Percentiles rank a stretch among this genome's conserved stretches.
phyloP scores from a whole-genome alignment of 169 alveolate genomes.

The Theileria orientalis region DNA sequence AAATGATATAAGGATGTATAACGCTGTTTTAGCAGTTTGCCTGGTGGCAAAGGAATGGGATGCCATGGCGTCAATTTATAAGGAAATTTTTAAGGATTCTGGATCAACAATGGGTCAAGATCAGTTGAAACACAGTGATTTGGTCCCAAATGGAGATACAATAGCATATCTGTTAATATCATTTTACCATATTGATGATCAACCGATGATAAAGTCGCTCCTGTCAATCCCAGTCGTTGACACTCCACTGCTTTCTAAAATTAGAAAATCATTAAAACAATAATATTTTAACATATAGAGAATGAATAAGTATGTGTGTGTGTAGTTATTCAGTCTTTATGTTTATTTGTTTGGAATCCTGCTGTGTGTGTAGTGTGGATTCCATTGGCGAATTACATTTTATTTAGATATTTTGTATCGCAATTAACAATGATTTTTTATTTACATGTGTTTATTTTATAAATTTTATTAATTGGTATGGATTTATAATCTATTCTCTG shows the following conservation, averaged over 20 bases:
- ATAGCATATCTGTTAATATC: slow-evolving; percentile 50
- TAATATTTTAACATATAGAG: slow-evolving; percentile 4
- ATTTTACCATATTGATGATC: slow-evolving; percentile 30
- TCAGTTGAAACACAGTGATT: background rate
- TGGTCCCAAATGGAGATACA: slow-evolving; percentile 43
- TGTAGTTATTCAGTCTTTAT: background rate
- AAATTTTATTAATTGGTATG: no score
- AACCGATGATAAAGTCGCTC: slow-evolving; percentile 11
- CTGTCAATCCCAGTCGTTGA: slow-evolving; percentile 25
- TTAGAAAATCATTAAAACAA: slow-evolving; percentile 21
- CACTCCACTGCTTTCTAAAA: slow-evolving; percentile 48
- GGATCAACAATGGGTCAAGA: background rate
- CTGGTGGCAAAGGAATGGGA: slow-evolving; percentile 62
- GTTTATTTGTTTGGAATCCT: background rate
- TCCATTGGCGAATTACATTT: no score
- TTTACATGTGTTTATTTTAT: no score
- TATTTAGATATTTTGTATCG: no score
- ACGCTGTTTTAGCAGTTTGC: slow-evolving; percentile 42
- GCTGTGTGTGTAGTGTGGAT: slow-evolving; percentile 11
- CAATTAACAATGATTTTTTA: no score
- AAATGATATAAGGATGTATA: slow-evolving; percentile 32
- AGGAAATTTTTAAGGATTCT: slow-evolving; percentile 14
- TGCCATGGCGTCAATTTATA: slow-evolving; percentile 22
- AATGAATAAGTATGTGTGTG: background rate
- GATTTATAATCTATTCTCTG: no score